Conservation (phyloP, 345 rosid genomes). For the Lumnitzera littorea region DNA sequence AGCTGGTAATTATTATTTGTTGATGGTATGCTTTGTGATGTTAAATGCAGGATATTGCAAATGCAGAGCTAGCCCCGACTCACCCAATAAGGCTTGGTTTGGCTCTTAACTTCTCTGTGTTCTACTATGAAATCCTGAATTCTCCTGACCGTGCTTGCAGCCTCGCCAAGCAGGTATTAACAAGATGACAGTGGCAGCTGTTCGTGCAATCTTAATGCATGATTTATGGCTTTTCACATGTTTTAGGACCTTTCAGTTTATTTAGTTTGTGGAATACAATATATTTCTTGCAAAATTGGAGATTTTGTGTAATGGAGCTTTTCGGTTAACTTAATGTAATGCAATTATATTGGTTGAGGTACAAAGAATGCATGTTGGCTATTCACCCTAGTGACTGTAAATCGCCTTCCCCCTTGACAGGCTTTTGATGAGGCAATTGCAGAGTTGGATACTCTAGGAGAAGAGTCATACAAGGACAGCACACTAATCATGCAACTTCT, state of each 20-base stretch:
- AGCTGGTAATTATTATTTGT: not conserved
- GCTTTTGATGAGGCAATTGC: slow-evolving; percentile 72
- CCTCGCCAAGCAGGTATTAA: slow-evolving; percentile 22
- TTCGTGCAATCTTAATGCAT: not conserved
- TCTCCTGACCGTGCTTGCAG: slow-evolving; percentile 29
- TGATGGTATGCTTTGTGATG: not conserved
- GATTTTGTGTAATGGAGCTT: too few relatives aligned
- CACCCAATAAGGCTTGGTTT: slow-evolving; percentile 32
- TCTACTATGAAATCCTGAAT: slow-evolving; percentile 36
- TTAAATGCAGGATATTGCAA: slow-evolving; percentile 22
- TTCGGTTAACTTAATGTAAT: too few relatives aligned
- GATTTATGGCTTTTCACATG: not conserved
- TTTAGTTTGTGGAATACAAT: too few relatives aligned
- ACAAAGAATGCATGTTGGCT: too few relatives aligned
- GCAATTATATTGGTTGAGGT: too few relatives aligned
- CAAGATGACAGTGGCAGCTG: not conserved
- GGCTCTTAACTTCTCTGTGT: slow-evolving; percentile 37
- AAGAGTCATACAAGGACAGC: slow-evolving; percentile 60
- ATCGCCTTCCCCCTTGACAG: slow-evolving; percentile 14
- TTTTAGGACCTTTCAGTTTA: too few relatives aligned
- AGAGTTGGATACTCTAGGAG: slow-evolving; percentile 58
- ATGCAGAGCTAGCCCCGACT: slow-evolving; percentile 23
- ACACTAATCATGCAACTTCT: slow-evolving; percentile 61
- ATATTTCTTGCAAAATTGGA: too few relatives aligned
- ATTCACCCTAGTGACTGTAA: too few relatives aligned